Evolutionary conservation across 2,329 filamentous ascomycete species (phyloP), one percentile per base, ranked within the genome.

Genomic region (Beauveria pseudobassiana): DNA sequence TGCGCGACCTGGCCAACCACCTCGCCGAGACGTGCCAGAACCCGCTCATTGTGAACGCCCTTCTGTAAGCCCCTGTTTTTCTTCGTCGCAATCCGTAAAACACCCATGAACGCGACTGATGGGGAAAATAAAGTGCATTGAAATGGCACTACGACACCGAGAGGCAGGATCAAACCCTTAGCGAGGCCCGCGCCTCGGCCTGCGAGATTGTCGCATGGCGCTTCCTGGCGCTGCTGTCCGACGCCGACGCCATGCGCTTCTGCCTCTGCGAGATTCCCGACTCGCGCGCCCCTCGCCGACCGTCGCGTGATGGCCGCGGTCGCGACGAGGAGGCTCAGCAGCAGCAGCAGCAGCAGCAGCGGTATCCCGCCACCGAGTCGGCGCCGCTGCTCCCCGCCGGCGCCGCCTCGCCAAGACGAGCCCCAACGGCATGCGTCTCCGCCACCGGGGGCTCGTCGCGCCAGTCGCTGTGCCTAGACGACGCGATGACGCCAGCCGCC

Each of bases 171-270:
- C 83, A 84, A 63, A 85, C 86, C 4, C 75, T 93, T 38, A 84
- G 86, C 62, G 83, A 88, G 62, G 83, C 88, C 16, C 82, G 89
- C 59, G 88, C 87, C 22, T 84, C 85, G 69, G 89, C 88, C 30
- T 93, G 89, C 69, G 90, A 93, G 75, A 89, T 91, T 64, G 88
- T 91, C 16, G 90, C 90, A 43, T 92, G 89, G 87, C 83, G 89
- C 45, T 91, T 91, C 67, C 77, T 93, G 42, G 85, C 85, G 18
- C 85, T 85, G 60, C 77, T 92, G 38, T 87, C 87, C 1, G 88
- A 91, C 69, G 78, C 85, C 26, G 89, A 93, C 68, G 86, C 86
- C 9, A 87, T 93, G 28, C 85, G 91, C 61, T 90, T 81, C 68
- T 88, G 90, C 61, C 81, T 92, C 40, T 87, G 87, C 66, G 89